Percentiles rank a stretch among this genome's conserved stretches.
Conservation (phyloP, 2,329 filamentous ascomycete species). For the Aspergillus glaucus region DNA sequence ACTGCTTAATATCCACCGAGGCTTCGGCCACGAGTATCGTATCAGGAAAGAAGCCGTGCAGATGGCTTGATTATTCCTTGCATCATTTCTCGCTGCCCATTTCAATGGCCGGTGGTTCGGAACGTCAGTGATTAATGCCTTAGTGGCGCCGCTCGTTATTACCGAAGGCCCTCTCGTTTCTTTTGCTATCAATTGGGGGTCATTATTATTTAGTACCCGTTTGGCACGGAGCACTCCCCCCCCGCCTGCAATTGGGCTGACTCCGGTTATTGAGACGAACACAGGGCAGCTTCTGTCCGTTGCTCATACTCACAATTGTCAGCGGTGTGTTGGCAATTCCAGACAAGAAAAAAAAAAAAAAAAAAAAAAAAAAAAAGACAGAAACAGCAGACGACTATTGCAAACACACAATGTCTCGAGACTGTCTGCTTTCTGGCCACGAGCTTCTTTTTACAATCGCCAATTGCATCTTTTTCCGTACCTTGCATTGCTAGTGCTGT, state of each 20-base stretch:
- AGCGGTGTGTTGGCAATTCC: conserved; percentile 14
- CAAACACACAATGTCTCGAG: conserved; percentile 30
- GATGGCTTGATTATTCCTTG: conserved; percentile 4
- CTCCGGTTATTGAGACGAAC: not conserved
- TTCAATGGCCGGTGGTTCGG: not conserved
- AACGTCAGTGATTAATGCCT: not conserved
- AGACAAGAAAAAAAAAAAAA: not conserved
- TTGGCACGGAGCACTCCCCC: not conserved
- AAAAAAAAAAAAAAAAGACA: conserved; percentile 6
- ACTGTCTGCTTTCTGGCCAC: conserved; percentile 15
- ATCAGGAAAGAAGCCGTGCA: conserved; percentile 9
- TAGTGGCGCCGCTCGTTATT: not conserved
- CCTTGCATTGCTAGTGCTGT: conserved; percentile 21
- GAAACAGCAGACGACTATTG: conserved; percentile 14
- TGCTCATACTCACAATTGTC: conserved; percentile 8
- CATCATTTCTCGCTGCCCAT: not conserved
- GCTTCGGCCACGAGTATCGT: conserved; percentile 8
- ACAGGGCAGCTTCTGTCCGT: not conserved
- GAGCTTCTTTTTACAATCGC: conserved; percentile 12
- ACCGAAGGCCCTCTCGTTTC: not conserved
- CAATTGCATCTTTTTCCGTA: conserved; percentile 12
- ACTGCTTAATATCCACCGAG: not conserved
- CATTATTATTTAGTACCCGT: not conserved
- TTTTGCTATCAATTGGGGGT: conserved; percentile 1
- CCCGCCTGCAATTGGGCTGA: not conserved